Evolutionary conservation across 306 rosid species (phyloP).

Genomic region (Hippophae gyantsensis): DNA sequence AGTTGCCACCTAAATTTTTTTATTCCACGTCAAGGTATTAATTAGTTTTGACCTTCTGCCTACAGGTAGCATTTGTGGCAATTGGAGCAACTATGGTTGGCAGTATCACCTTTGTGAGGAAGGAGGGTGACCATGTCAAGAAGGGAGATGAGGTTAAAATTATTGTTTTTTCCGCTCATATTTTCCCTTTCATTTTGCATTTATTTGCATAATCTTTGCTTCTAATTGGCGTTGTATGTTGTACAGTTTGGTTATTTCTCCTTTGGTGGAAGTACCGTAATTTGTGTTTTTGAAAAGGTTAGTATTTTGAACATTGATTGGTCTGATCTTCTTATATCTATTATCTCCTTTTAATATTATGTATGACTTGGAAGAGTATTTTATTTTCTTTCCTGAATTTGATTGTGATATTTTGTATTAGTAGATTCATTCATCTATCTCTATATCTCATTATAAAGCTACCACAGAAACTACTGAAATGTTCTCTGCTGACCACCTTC

Average conservation of each 20-base stretch:
- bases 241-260: conserved; percentile 93
- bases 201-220: conserved; percentile 7
- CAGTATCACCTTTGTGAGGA: conserved; percentile 70
- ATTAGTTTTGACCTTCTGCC: conserved; percentile 5
- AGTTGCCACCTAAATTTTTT: neutral
- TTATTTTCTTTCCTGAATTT: too few relatives aligned
- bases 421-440: too few relatives aligned
- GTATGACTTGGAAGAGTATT: too few relatives aligned
- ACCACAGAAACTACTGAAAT: too few relatives aligned
- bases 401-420: too few relatives aligned
- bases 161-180: conserved; percentile 2
- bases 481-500: too few relatives aligned
- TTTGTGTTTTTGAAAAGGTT: conserved; percentile 86
- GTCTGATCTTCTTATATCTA: too few relatives aligned
- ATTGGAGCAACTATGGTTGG: conserved; percentile 99
- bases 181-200: neutral
- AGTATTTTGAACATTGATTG: conserved; percentile 9
- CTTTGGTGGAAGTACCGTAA: conserved; percentile 95
- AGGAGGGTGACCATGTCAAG: conserved; percentile 64
- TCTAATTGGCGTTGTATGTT: conserved; percentile 21
- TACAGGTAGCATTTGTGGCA: conserved; percentile 87
- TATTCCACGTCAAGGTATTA: neutral
- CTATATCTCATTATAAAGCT: too few relatives aligned
- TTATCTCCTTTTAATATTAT: too few relatives aligned
- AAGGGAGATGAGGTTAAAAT: conserved; percentile 89